phyloP scores from a whole-genome alignment of 78 protist species.

The slime mould (Dictyostelium discoideum) region DNA sequence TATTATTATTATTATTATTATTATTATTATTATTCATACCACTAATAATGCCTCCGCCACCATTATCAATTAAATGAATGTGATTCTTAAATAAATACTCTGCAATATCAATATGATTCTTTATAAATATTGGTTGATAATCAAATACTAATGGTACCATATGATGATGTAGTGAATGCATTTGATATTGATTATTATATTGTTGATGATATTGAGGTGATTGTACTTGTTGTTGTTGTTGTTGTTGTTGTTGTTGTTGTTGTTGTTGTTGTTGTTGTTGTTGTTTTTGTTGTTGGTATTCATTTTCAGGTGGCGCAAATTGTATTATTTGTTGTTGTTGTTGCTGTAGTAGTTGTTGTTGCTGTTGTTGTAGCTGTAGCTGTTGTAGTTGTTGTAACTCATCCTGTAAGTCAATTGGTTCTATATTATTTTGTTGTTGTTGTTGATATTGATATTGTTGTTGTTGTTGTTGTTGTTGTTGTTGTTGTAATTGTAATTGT shows the following conservation, averaged over 20 bases:
- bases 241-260: not conserved
- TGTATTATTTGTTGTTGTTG: too few relatives aligned
- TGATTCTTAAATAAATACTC: not conserved
- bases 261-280: too few relatives aligned
- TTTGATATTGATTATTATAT: not conserved
- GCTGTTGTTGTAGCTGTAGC: not conserved
- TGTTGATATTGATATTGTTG: not conserved
- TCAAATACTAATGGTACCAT: not conserved
- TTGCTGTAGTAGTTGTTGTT: not conserved
- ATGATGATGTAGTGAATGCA: not conserved
- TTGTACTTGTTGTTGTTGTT: not conserved
- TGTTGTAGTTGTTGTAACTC: not conserved
- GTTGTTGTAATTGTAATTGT: not conserved
- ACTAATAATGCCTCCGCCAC: not conserved
- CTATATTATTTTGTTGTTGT: not conserved
- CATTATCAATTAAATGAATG: not conserved
- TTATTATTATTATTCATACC: not conserved
- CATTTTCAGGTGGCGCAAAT: too few relatives aligned
- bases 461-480: not conserved
- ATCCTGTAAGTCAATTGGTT: not conserved
- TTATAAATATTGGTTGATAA: not conserved
- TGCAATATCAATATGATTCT: not conserved
- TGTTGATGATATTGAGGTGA: not conserved
- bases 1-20: not conserved
- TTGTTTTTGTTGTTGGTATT: too few relatives aligned